phyloP scores from a whole-genome alignment of 805 yeast species.

The Lachancea dasiensis region DNA sequence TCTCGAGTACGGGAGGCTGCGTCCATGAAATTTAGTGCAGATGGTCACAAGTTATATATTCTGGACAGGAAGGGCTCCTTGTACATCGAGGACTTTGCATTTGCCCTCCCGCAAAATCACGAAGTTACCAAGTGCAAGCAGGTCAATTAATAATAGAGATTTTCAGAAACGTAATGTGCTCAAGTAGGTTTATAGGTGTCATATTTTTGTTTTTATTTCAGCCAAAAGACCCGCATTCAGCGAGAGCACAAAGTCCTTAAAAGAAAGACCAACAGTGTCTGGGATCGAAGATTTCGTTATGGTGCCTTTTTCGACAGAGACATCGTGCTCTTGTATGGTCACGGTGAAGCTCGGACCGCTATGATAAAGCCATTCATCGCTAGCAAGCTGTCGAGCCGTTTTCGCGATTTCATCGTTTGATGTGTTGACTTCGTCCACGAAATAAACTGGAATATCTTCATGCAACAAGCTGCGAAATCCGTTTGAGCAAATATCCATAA shows the following conservation, averaged over 20 bases:
- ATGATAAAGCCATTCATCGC: slow-evolving; percentile 75
- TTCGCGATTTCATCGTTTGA: slow-evolving; percentile 36
- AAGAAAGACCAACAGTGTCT: slow-evolving; percentile 15
- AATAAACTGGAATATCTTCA: slow-evolving; percentile 27
- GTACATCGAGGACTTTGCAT: slow-evolving; percentile 80
- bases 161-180: no score
- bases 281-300: slow-evolving; percentile 15
- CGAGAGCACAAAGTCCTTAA: slow-evolving; percentile 14
- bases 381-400: slow-evolving; percentile 38
- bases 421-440: slow-evolving; percentile 28
- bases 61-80: slow-evolving; percentile 79
- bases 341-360: slow-evolving; percentile 70
- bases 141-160: no score
- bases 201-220: not conserved
- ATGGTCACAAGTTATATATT: slow-evolving; percentile 72
- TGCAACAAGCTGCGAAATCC: slow-evolving; percentile 21
- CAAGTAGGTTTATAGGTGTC: not conserved
- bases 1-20: slow-evolving; percentile 73
- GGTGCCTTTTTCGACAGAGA: slow-evolving; percentile 49
- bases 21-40: slow-evolving; percentile 62
- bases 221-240: not conserved
- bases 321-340: slow-evolving; percentile 33
- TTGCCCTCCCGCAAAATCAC: slow-evolving; percentile 68
- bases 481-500: slow-evolving; percentile 24
- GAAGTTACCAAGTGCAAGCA: slow-evolving; percentile 65